Evolutionary conservation across 1,139 yeast genomes (phyloP).

Genomic region (Meyerozyma smithsonii): DNA sequence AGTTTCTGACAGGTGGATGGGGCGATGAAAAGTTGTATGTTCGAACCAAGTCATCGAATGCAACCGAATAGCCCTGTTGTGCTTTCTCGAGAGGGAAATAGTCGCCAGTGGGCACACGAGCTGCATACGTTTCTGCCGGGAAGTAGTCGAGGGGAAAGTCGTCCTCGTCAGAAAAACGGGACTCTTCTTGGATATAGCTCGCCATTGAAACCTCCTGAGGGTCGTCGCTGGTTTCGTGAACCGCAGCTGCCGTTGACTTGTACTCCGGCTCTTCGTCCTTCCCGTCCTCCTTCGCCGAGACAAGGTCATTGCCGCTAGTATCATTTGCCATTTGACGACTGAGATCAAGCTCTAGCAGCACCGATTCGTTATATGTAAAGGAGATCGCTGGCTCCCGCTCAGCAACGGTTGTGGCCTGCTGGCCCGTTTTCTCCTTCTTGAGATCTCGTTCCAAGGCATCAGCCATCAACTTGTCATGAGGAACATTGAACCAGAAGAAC

Average conservation of each 20-base stretch:
- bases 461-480: constrained; percentile 87
- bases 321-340: constrained; percentile 1
- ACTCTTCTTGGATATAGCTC: constrained; percentile 5
- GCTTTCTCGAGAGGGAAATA: constrained; percentile 28
- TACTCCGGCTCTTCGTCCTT: constrained; percentile 16
- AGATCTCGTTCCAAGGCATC: constrained; percentile 93
- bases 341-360: background rate
- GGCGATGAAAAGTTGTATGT: background rate
- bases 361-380: constrained; percentile 48
- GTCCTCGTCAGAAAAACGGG: constrained; percentile 32
- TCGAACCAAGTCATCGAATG: background rate
- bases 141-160: constrained; percentile 71
- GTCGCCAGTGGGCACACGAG: constrained; percentile 16
- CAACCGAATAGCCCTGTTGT: background rate
- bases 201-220: background rate
- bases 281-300: constrained; percentile 4
- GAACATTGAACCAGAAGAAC: constrained; percentile 94
- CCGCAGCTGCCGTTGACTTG: constrained; percentile 7
- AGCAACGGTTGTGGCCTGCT: constrained; percentile 58
- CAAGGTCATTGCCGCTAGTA: background rate
- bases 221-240: background rate
- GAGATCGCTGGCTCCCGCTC: constrained; percentile 59
- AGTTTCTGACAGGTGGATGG: background rate
- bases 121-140: constrained; percentile 3
- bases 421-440: constrained; percentile 64